A percentile compares a stretch with the other conserved stretches of the same genome.
phyloP scores from a whole-genome alignment of 1,139 yeast species.

The Taphrina deformans region DNA sequence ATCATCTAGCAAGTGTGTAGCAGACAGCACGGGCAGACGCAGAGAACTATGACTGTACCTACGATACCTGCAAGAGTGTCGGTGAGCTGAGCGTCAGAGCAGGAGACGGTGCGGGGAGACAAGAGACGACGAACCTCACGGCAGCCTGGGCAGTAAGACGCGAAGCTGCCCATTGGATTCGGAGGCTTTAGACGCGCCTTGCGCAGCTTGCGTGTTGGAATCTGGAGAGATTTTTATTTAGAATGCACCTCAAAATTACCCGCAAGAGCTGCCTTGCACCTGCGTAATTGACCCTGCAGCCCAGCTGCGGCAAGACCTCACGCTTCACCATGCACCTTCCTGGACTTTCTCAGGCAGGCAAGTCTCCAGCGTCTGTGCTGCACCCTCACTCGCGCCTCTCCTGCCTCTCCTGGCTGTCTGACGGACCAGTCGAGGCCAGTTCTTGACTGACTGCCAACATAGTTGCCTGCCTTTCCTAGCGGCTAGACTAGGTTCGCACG shows the following conservation, averaged over 20 bases:
- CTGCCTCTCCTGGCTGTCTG: not conserved
- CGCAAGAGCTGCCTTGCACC: not conserved
- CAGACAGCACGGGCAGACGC: too few species aligned
- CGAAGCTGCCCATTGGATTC: not conserved
- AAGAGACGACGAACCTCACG: not conserved
- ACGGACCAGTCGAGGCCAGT: too few species aligned
- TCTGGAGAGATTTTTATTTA: not conserved
- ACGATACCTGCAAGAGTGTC: too few species aligned
- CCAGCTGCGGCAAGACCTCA: not conserved
- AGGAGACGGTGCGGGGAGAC: not conserved
- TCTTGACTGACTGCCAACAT: too few species aligned
- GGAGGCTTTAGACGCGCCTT: not conserved
- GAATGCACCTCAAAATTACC: not conserved
- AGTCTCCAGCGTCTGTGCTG: not conserved
- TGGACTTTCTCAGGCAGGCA: not conserved
- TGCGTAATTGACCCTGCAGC: slow-evolving; percentile 1
- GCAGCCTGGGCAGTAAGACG: not conserved
- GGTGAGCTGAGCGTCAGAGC: too few species aligned
- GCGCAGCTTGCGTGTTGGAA: not conserved
- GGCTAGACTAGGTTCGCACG: not conserved
- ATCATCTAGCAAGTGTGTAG: too few species aligned
- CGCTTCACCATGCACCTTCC: not conserved
- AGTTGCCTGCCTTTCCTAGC: too few species aligned
- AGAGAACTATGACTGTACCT: too few species aligned
- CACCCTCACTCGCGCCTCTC: not conserved